Conservation (phyloP, 2,329 filamentous ascomycete species). For the Calonectria pseudoreteaudii region DNA sequence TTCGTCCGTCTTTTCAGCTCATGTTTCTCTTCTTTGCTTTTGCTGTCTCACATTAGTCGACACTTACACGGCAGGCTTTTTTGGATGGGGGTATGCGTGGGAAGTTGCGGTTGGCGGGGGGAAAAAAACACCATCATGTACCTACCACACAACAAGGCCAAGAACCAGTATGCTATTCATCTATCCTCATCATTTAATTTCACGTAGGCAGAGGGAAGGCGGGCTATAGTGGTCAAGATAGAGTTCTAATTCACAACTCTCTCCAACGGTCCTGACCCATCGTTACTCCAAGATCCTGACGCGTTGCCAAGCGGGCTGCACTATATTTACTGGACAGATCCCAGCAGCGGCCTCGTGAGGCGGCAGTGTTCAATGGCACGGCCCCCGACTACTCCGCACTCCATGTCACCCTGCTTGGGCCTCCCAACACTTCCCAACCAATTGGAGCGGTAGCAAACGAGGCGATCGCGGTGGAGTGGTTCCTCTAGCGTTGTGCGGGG, state of each 20-base stretch:
- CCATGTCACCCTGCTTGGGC: background rate
- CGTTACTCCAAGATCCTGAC: background rate
- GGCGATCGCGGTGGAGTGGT: constrained; percentile 20
- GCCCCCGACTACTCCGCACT: constrained; percentile 15
- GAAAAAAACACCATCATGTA: background rate
- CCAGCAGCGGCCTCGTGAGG: background rate
- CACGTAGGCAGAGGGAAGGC: background rate
- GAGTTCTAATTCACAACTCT: background rate
- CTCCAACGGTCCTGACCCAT: background rate
- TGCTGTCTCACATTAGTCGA: constrained; percentile 2
- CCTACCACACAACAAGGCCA: background rate
- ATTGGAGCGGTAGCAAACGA: constrained; percentile 12
- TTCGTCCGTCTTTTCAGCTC: background rate
- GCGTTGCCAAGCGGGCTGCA: background rate
- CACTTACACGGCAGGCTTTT: background rate
- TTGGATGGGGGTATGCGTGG: background rate
- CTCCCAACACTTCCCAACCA: constrained; percentile 17
- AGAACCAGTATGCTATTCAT: background rate
- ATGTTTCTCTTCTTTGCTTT: constrained; percentile 2
- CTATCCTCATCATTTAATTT: no score
- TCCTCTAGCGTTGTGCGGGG: constrained; percentile 28
- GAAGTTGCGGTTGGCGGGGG: background rate
- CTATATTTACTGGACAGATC: background rate
- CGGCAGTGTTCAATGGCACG: background rate
- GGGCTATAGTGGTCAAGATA: background rate